These are phyloP conservation scores for Fusarium lyarnte DNA, from an alignment of 2,329 filamentous ascomycete genomes.

Conservation along the genomic window DNA sequence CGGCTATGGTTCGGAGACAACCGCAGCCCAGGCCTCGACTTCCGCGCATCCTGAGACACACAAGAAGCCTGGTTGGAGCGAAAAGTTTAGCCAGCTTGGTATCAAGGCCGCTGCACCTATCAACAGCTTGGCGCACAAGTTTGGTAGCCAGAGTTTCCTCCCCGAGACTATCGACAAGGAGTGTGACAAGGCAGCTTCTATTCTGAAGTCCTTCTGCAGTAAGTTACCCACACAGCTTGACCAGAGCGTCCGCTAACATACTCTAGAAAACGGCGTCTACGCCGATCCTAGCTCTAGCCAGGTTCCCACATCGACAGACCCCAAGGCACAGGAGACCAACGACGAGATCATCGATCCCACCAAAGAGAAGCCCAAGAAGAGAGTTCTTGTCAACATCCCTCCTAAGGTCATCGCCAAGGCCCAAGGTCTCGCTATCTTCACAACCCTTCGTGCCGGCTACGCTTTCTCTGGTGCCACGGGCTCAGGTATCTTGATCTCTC, in stretches of 20 bases:
- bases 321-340: conserved; percentile 43
- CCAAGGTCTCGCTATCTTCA: conserved; percentile 77
- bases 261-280: conserved; percentile 62
- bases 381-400: conserved; percentile 64
- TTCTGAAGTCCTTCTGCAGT: conserved; percentile 88
- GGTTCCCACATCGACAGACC: conserved; percentile 46
- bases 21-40: conserved; percentile 2
- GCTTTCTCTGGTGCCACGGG: conserved; percentile 74
- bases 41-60: conserved; percentile 24
- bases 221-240: conserved; percentile 46
- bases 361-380: conserved; percentile 54
- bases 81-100: conserved; percentile 46
- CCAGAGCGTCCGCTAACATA: background rate
- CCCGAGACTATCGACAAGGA: conserved; percentile 88
- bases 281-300: conserved; percentile 48
- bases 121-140: conserved; percentile 82
- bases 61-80: conserved; percentile 45
- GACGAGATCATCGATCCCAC: conserved; percentile 46
- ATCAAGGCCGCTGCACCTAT: conserved; percentile 73
- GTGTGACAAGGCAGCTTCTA: conserved; percentile 88
- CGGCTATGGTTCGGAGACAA: background rate
- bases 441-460: conserved; percentile 73
- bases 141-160: conserved; percentile 87
- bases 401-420: conserved; percentile 70
- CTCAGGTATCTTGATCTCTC: conserved; percentile 71